Conservation (phyloP, 176 grass and related monocot species). For the Rhynchospora pubera region DNA sequence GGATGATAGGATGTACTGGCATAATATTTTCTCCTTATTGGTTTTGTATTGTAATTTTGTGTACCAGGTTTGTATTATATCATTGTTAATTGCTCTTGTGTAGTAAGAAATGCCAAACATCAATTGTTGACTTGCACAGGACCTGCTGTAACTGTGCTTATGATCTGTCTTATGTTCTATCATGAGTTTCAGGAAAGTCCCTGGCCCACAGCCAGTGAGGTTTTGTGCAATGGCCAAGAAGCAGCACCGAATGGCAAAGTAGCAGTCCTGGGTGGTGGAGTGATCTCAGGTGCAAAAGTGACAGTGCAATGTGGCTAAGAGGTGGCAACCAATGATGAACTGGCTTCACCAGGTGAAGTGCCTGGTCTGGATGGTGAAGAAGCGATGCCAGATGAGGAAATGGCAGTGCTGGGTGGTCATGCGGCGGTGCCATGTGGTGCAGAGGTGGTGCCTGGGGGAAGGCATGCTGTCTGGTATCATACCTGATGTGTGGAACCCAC, state of each 20-base stretch:
- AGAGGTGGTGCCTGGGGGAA: not conserved
- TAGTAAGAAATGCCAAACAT: constrained; percentile 70
- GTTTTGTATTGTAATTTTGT: not conserved
- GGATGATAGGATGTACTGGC: constrained; percentile 58
- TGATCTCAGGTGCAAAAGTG: no score
- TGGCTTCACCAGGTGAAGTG: not conserved
- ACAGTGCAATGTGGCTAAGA: no score
- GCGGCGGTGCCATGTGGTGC: not conserved
- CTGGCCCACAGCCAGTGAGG: not conserved
- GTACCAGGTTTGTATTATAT: not conserved
- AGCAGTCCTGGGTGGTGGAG: no score
- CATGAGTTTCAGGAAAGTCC: constrained; percentile 38
- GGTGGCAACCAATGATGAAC: no score
- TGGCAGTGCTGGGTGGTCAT: not conserved
- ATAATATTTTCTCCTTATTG: constrained; percentile 3
- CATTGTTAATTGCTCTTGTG: not conserved
- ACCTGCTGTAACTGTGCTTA: constrained; percentile 52
- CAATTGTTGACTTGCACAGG: constrained; percentile 64
- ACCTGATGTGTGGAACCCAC: constrained; percentile 28
- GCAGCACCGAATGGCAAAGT: not conserved
- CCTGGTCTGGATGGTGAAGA: not conserved
- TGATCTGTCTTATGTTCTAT: constrained; percentile 56
- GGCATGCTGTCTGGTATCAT: no score
- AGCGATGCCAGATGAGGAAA: not conserved
- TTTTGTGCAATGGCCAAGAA: not conserved